Percentiles rank a stretch among this genome's conserved stretches.
phyloP scores from a whole-genome alignment of 257 asterid genomes.

The Lycium barbarum region DNA sequence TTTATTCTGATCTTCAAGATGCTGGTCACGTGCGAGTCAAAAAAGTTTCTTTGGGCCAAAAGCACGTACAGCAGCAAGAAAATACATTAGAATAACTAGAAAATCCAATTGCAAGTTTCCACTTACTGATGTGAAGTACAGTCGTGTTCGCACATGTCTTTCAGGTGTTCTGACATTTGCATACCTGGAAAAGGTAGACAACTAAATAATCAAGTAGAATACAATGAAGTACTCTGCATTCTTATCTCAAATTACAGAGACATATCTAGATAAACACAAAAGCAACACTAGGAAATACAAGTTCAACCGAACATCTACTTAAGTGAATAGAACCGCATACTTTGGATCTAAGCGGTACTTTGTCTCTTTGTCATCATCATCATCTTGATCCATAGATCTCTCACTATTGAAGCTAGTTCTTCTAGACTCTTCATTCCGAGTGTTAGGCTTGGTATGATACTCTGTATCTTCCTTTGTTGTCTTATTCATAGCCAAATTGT shows the following conservation, averaged over 20 bases:
- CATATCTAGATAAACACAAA: background rate
- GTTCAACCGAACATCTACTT: background rate
- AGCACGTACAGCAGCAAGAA: background rate
- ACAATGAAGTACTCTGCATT: background rate
- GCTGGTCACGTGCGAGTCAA: background rate
- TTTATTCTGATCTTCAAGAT: background rate
- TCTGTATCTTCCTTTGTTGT: constrained; percentile 65
- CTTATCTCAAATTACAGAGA: background rate
- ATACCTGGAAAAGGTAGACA: constrained; percentile 55
- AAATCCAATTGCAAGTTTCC: constrained; percentile 26
- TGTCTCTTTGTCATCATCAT: constrained; percentile 89
- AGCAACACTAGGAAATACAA: background rate
- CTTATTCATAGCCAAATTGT: constrained; percentile 43
- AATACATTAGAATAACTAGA: background rate
- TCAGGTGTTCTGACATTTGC: constrained; percentile 91
- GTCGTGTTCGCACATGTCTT: constrained; percentile 90
- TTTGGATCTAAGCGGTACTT: constrained; percentile 94
- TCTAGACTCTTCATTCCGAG: constrained; percentile 63
- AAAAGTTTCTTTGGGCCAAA: background rate
- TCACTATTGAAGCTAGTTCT: constrained; percentile 88
- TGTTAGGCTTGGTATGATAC: constrained; percentile 49
- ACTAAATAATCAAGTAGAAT: background rate
- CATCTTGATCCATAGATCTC: constrained; percentile 80
- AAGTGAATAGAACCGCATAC: constrained; percentile 45
- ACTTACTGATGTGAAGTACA: constrained; percentile 92